Percentiles rank a stretch among this genome's conserved stretches.
phyloP scores from a whole-genome alignment of 495 filamentous ascomycete species.

The Aspergillus baeticus region DNA sequence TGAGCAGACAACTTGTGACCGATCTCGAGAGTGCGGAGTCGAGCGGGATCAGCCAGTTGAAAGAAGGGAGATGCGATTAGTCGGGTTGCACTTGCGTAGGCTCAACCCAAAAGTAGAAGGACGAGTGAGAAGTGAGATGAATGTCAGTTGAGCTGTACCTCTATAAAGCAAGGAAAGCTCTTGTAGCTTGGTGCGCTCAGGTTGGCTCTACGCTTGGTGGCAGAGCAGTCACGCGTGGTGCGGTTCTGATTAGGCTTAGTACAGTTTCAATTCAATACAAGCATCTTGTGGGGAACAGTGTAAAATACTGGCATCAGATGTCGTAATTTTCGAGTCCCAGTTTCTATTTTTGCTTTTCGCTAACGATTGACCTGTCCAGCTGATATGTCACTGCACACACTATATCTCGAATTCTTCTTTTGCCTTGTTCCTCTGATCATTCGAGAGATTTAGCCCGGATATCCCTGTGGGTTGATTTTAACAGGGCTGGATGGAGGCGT shows the following conservation, averaged over 20 bases:
- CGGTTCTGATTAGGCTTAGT: constrained; percentile 8
- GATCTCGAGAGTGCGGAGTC: neutral
- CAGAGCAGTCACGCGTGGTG: constrained; percentile 20
- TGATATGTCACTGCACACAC: constrained; percentile 13
- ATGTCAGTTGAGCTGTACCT: neutral
- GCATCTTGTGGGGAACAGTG: neutral
- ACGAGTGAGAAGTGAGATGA: neutral
- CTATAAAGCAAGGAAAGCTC: neutral
- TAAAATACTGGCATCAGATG: neutral
- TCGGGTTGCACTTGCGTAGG: constrained; percentile 3
- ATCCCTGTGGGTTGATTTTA: neutral
- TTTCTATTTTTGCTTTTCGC: constrained; percentile 3
- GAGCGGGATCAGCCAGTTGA: neutral
- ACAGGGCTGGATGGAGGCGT: constrained; percentile 16
- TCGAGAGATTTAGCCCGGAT: neutral
- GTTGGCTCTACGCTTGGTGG: neutral
- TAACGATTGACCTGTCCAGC: constrained; percentile 20
- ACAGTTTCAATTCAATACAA: neutral
- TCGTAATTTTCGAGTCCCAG: neutral
- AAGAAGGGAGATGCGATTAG: neutral
- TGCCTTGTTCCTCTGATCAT: neutral
- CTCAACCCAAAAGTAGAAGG: neutral
- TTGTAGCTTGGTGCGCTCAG: neutral
- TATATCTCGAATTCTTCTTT: neutral
- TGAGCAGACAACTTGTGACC: constrained; percentile 5